Percentiles rank a stretch among this genome's conserved stretches.
Conservation (phyloP, 306 rosid species). For the Quillaja saponaria region DNA sequence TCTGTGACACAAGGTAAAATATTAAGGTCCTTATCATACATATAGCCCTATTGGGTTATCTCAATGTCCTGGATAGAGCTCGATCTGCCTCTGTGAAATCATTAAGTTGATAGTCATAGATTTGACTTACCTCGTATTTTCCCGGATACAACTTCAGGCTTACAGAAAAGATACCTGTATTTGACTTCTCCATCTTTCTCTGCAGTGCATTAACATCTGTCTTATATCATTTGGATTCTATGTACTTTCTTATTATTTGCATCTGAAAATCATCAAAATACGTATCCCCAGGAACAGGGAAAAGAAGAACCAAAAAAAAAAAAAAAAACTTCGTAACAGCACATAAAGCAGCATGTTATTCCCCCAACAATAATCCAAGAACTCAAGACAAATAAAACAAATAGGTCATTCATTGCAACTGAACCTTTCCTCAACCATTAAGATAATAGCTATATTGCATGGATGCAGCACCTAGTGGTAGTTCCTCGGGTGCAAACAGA, state of each 20-base stretch:
- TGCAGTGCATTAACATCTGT: slow-evolving; percentile 39
- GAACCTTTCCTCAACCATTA: too few relatives aligned
- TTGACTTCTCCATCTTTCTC: slow-evolving; percentile 79
- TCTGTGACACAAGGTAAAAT: slow-evolving; percentile 45
- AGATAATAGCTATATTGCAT: too few relatives aligned
- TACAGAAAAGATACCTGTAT: slow-evolving; percentile 65
- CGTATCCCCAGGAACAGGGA: too few relatives aligned
- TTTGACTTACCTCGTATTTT: slow-evolving; percentile 69
- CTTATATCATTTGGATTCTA: slow-evolving; percentile 20
- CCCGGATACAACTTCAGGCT: slow-evolving; percentile 85
- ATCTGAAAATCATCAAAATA: neutral
- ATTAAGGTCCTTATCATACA: neutral
- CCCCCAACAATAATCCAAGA: neutral
- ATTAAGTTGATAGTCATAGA: slow-evolving; percentile 2
- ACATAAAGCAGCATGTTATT: slow-evolving; percentile 1
- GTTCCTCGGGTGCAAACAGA: too few relatives aligned
- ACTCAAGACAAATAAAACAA: too few relatives aligned
- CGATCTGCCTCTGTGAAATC: slow-evolving; percentile 13
- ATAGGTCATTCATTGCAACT: too few relatives aligned
- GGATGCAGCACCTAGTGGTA: too few relatives aligned
- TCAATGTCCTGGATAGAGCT: slow-evolving; percentile 3
- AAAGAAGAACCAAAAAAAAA: too few relatives aligned
- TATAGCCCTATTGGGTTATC: too few relatives aligned
- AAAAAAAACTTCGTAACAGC: neutral
- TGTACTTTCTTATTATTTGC: neutral